Conservation (phyloP, 2,329 filamentous ascomycete genomes). For the Talaromyces sp. region DNA sequence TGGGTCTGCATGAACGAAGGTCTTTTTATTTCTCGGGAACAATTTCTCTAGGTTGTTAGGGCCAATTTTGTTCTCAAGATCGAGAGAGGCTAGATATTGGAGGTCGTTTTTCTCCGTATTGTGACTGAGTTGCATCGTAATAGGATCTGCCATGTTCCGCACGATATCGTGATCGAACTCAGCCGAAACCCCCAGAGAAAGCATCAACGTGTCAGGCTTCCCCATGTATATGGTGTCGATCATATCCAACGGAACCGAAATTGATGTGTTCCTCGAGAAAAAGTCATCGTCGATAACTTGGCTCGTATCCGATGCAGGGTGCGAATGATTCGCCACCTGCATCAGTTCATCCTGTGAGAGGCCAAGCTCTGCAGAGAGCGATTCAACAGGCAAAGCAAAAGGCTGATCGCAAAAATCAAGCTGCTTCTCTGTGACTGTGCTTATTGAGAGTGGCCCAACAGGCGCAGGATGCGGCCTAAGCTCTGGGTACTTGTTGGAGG, state of each 20-base stretch:
- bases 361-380: neutral
- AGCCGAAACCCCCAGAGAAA: neutral
- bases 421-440: neutral
- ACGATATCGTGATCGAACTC: neutral
- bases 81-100: neutral
- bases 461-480: neutral
- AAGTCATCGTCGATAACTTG: neutral
- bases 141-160: neutral
- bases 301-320: neutral
- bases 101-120: neutral
- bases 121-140: neutral
- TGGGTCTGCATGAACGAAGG: neutral
- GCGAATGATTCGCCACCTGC: neutral
- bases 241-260: neutral
- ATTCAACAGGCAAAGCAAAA: neutral
- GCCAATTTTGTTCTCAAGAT: neutral
- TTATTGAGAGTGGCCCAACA: neutral
- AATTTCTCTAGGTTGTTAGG: neutral
- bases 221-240: neutral
- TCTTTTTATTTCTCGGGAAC: neutral
- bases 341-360: neutral
- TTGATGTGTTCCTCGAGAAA: neutral
- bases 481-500: neutral
- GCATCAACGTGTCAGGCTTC: neutral
- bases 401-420: neutral